A percentile compares a stretch with the other conserved stretches of the same genome.
These are phyloP conservation scores for Francoa sonchifolia DNA, from an alignment of 441 rosid genomes.

Conservation along the genomic window DNA sequence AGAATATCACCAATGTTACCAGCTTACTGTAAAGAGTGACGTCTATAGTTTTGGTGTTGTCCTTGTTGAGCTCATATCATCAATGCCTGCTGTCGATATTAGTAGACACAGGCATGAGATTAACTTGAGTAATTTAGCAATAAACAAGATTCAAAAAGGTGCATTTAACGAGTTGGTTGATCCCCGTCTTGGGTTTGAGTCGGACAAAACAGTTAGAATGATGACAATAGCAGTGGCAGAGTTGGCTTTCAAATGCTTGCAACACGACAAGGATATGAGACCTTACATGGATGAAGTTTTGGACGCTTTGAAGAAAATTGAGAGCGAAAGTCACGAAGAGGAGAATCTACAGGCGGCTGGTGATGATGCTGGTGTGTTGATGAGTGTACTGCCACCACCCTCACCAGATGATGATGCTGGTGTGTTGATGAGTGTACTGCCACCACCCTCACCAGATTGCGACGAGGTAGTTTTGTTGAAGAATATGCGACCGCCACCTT, in stretches of 20 bases:
- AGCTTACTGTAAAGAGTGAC: conserved; percentile 58
- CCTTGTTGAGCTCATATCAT: conserved; percentile 59
- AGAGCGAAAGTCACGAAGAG: conserved; percentile 8
- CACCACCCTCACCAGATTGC: conserved; percentile 1
- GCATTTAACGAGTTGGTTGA: conserved; percentile 46
- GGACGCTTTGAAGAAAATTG: conserved; percentile 31
- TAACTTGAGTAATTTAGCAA: conserved; percentile 52
- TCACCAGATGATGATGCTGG: conserved; percentile 27
- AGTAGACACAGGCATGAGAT: conserved; percentile 44
- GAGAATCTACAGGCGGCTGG: conserved; percentile 14
- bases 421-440: conserved; percentile 19
- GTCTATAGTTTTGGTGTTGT: conserved; percentile 81
- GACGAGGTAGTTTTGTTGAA: not conserved
- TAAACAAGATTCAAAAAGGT: conserved; percentile 39
- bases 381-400: conserved; percentile 15
- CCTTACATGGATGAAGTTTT: conserved; percentile 57
- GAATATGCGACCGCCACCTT: conserved; percentile 15
- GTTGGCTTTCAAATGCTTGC: conserved; percentile 56
- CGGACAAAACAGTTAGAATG: conserved; percentile 26
- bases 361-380: conserved; percentile 6
- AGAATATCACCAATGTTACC: conserved; percentile 56
- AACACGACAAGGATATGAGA: conserved; percentile 51
- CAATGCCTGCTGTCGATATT: conserved; percentile 67
- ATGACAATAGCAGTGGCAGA: conserved; percentile 52
- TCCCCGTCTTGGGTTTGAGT: conserved; percentile 31